Conservation (phyloP, 2,329 filamentous ascomycete genomes). For the Aureobasidium subglaciale region DNA sequence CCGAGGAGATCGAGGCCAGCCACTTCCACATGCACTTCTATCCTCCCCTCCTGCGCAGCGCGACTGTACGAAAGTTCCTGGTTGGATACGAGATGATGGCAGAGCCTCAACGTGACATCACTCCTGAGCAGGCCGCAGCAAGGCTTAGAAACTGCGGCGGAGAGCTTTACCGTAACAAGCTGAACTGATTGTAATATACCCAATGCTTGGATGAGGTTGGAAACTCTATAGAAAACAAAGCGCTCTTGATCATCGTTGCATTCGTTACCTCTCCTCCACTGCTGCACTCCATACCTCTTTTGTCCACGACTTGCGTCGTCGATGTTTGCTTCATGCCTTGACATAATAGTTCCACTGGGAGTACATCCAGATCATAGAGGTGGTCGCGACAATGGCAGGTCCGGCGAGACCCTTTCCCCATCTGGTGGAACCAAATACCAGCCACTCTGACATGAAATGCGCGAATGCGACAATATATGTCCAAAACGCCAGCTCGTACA, state of each 20-base stretch:
- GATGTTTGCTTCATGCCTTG: conserved; percentile 24
- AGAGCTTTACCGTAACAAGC: conserved; percentile 70
- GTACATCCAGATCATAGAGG: conserved; percentile 55
- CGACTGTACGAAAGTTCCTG: conserved; percentile 90
- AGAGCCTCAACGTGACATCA: conserved; percentile 97
- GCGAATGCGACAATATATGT: conserved; percentile 71
- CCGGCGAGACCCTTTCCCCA: conserved; percentile 53
- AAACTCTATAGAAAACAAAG: conserved; percentile 3
- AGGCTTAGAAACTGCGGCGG: conserved; percentile 70
- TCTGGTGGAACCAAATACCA: conserved; percentile 68
- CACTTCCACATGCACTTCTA: conserved; percentile 98
- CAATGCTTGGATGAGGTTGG: not conserved
- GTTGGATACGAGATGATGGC: conserved; percentile 96
- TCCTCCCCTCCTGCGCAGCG: conserved; percentile 82
- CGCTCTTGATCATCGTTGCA: not conserved
- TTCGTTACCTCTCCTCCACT: not conserved
- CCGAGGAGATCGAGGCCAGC: conserved; percentile 77
- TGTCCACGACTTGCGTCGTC: not conserved
- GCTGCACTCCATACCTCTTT: not conserved
- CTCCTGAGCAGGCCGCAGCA: conserved; percentile 85
- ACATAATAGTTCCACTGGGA: conserved; percentile 66
- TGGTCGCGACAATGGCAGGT: conserved; percentile 51
- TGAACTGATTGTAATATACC: conserved; percentile 23
- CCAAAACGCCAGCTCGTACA: conserved; percentile 76
- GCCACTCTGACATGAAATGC: conserved; percentile 76